Base-by-base conservation (phyloP, 2,329 filamentous ascomycete species). In the Pseudocercospora vitis region DNA sequence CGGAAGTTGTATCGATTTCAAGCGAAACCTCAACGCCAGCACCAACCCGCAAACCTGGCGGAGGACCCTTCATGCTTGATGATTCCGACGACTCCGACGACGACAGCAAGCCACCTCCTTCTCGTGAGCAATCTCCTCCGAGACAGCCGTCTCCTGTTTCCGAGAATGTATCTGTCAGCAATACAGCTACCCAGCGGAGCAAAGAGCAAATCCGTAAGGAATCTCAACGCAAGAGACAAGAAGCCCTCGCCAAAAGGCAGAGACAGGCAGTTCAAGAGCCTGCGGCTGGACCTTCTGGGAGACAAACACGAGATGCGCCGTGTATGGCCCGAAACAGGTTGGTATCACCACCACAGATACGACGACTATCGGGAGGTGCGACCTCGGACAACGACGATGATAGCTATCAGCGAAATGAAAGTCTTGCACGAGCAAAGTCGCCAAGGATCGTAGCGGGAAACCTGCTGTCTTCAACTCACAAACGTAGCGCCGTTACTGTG, bases 71-170 rank as follows among this genome's bases (percentile, higher is more conserved):
- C 46, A 26, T 48, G n/a, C 14, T 18, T 40, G 29, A 16, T 29
- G n/a, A n/a, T n/a, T n/a, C n/a, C 11, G 46, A 48, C 31, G 46
- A 48, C 32, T 48, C 46, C 12, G 46, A 48, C n/a, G 19, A 48
- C 18, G 26, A 18, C 23, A 7, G 1, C n/a, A 6, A 8, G 14
- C 24, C n/a, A 24, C 12, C 24, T 31, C n/a, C 16, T 7, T 8
- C 8, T 3, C 42, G 7, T 21, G n/a, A 19, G 8, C 23, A 3
- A 4, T 16, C 46, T 3, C 31, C 9, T 9, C n/a, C 18, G 19
- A 18, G 32, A 11, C 28, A 21, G 32, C 9, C 46, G n/a, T 18
- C 46, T 8, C 7, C 19, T n/a, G 6, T 31, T 1, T 8, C 11
- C 18, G 12, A 11, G 29, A 14, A 18, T 19, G 2, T 3, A 26